Conservation (phyloP, 139 green algal species). For the Chlorella sorokiniana region DNA sequence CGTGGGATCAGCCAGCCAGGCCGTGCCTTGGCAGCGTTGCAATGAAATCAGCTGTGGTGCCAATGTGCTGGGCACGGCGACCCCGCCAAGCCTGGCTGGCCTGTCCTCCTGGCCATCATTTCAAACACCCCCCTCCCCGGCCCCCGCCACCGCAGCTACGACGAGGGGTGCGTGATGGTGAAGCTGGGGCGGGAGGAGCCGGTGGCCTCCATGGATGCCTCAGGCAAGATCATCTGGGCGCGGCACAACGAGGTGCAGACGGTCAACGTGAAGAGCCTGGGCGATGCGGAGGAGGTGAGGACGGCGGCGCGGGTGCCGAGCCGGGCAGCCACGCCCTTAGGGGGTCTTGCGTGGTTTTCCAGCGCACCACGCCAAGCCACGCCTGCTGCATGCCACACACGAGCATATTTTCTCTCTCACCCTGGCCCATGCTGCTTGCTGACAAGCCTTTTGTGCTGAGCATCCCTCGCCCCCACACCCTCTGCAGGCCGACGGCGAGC, state of each 20-base stretch:
- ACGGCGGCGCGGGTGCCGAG: not conserved
- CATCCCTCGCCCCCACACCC: not conserved
- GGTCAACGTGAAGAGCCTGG: constrained; percentile 87
- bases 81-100: not conserved
- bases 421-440: too few relatives aligned
- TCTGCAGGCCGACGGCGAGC: constrained; percentile 84
- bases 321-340: not conserved
- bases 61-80: not conserved
- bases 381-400: too few relatives aligned
- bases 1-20: too few relatives aligned
- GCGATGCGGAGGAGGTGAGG: constrained; percentile 64
- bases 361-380: too few relatives aligned
- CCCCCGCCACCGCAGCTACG: constrained; percentile 66
- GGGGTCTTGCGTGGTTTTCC: too few relatives aligned
- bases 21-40: not conserved
- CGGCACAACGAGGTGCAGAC: constrained; percentile 93
- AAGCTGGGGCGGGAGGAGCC: constrained; percentile 97
- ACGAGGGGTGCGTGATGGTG: constrained; percentile 94
- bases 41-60: not conserved
- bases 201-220: constrained; percentile 96
- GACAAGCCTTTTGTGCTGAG: too few relatives aligned
- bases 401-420: too few relatives aligned
- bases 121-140: not conserved
- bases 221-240: constrained; percentile 96
- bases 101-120: not conserved